Percentiles rank a stretch among this genome's conserved stretches.
phyloP scores from a whole-genome alignment of 805 yeast genomes.

The Torulaspora quercuum region DNA sequence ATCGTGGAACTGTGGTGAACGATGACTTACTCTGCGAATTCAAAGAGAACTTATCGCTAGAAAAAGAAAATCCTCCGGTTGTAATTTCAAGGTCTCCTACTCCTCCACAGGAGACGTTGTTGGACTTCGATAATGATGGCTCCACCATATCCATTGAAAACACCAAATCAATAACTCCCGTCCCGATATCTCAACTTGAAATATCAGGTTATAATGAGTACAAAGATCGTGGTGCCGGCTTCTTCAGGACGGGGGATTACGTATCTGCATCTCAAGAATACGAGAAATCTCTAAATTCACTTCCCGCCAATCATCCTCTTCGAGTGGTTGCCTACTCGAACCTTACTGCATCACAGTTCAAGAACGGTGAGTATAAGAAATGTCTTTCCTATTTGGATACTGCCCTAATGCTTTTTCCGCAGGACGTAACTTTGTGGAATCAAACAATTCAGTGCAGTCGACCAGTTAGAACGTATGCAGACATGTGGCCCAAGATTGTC shows the following conservation, averaged over 20 bases:
- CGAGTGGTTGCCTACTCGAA: conserved; percentile 72
- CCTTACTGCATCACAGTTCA: conserved; percentile 61
- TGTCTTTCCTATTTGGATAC: conserved; percentile 32
- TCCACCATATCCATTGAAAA: neutral
- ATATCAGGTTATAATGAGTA: conserved; percentile 42
- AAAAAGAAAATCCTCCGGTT: neutral
- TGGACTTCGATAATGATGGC: conserved; percentile 22
- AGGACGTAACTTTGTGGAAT: conserved; percentile 35
- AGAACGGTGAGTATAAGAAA: conserved; percentile 61
- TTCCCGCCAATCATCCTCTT: conserved; percentile 64
- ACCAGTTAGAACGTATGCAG: conserved; percentile 39
- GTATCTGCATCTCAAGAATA: conserved; percentile 59
- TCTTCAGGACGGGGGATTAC: conserved; percentile 82
- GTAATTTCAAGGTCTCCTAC: conserved; percentile 1
- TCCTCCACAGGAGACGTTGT: conserved; percentile 9
- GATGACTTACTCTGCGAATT: conserved; percentile 17
- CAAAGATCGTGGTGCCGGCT: conserved; percentile 54
- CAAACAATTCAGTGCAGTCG: conserved; percentile 43
- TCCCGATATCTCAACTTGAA: conserved; percentile 32
- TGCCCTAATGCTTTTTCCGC: conserved; percentile 38
- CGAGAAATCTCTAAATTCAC: conserved; percentile 48
- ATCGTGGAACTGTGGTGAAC: conserved; percentile 3
- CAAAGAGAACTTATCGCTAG: conserved; percentile 3
- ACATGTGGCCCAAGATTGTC: conserved; percentile 70
- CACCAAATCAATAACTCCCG: conserved; percentile 4